Conservation (phyloP, 345 rosid genomes). For the Turnera subulata region DNA sequence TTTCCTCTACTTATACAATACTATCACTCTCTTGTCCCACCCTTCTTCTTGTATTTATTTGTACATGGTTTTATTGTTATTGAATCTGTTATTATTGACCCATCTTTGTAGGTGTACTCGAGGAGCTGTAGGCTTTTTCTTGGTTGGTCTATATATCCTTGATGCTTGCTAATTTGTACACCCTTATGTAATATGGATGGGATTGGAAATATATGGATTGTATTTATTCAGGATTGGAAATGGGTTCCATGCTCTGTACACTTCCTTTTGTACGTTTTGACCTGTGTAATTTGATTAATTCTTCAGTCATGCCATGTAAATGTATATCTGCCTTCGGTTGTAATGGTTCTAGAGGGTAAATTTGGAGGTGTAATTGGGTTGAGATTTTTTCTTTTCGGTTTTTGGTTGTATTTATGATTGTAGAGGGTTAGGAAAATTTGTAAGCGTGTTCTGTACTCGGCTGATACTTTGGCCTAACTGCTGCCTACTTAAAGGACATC, state of each 20-base stretch:
- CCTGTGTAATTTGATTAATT: not conserved
- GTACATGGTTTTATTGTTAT: not conserved
- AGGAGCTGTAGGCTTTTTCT: not conserved
- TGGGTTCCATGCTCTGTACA: not conserved
- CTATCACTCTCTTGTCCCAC: slow-evolving; percentile 1
- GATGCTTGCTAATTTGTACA: too few relatives aligned
- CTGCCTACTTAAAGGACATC: slow-evolving; percentile 11
- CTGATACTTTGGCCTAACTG: slow-evolving; percentile 16
- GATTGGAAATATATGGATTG: too few relatives aligned
- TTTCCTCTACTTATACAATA: slow-evolving; percentile 1
- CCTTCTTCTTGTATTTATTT: slow-evolving; percentile 11
- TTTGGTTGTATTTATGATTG: not conserved
- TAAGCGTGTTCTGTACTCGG: slow-evolving; percentile 14
- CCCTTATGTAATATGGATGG: too few relatives aligned
- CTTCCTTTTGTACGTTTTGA: not conserved
- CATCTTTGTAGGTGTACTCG: not conserved
- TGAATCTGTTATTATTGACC: not conserved
- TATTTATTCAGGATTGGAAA: not conserved
- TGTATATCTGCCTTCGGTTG: too few relatives aligned
- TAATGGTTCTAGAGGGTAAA: not conserved
- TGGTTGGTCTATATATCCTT: not conserved
- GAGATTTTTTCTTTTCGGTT: not conserved
- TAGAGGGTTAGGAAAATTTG: not conserved
- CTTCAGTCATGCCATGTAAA: too few relatives aligned
- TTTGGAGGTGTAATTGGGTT: not conserved